Base-by-base conservation (phyloP, 129 eudicot species). In the Flaveria linearis region DNA sequence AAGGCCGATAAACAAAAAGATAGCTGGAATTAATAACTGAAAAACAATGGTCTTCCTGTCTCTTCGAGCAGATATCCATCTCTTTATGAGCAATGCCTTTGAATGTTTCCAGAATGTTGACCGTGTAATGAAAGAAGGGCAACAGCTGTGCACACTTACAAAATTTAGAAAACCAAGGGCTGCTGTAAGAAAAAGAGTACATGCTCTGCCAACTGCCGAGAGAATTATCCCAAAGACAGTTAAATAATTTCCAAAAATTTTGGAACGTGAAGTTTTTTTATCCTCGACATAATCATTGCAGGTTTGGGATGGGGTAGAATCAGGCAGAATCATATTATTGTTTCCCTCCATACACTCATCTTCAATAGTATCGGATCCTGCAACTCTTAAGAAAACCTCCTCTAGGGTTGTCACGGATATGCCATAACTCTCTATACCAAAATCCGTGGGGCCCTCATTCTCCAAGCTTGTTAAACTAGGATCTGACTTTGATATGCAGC, bases 341-440 rank as follows among this genome's bases (percentile, higher is more conserved):
- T 71, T 78, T 76, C 75, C 86, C 57, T 73, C 84, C 62, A 43
- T 73, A 63, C 72, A 25, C 70, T 95, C 92, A 13, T 84, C 79
- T 69, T 85, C 95, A 79, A 85, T 87, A 76, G 86, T 80, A 52
- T 91, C 95, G 39, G 91, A 89, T 68, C 97, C 97, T 71, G 99
- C 97, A 79, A 95, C 99, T 79, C 89, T 86, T 61, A 95, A 74
- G 78, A 95, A 95, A 55, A 95, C 99, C 77, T 95, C 99, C 84
- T 95, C 99, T 73, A 95, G 86, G 81, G 99, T 95, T 47, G 99
- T 95, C 17, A 95, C 96, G 47, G 99, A 95, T 57, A 95, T 91
- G 26, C 99, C 99, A 65, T 87, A 95, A 82, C 99, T 88, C 75
- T 95, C 99, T 76, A 95, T 91, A 77, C 99, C 97, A 75, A 83